These are phyloP conservation scores for Cicer chorassanicum DNA, from an alignment of 306 rosid species.

Conservation along the genomic window DNA sequence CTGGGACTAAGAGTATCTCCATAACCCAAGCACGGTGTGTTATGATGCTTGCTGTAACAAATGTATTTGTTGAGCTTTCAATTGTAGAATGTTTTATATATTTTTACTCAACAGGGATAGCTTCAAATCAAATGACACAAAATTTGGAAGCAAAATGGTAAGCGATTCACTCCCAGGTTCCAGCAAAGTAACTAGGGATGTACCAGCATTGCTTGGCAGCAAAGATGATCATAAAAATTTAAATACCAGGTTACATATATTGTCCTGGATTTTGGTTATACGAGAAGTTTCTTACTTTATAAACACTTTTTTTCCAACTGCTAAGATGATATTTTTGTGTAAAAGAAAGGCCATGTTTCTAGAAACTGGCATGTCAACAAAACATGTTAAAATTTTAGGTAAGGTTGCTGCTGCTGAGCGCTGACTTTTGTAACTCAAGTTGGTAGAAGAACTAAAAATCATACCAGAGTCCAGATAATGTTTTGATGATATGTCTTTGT, in stretches of 20 bases:
- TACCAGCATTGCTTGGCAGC: conserved; percentile 40
- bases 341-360: conserved; percentile 46
- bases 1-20: conserved; percentile 47
- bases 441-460: conserved; percentile 30
- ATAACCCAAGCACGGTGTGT: conserved; percentile 55
- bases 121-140: conserved; percentile 48
- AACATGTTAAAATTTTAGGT: conserved; percentile 56
- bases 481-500: conserved; percentile 31
- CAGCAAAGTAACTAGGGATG: conserved; percentile 49
- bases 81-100: conserved; percentile 37
- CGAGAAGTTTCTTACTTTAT: conserved; percentile 29
- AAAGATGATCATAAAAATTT: conserved; percentile 53
- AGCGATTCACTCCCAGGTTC: conserved; percentile 45
- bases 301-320: conserved; percentile 10
- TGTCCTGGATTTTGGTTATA: conserved; percentile 22
- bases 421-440: conserved; percentile 36
- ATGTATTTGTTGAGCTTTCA: conserved; percentile 37
- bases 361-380: conserved; percentile 49
- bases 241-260: conserved; percentile 50
- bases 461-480: conserved; percentile 24
- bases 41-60: conserved; percentile 37
- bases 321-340: conserved; percentile 22
- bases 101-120: conserved; percentile 52
- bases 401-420: conserved; percentile 34
- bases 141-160: conserved; percentile 50